These are phyloP conservation scores for Mycena belliarum DNA, from an alignment of 768 basidiomycete species.

Conservation along the genomic window DNA sequence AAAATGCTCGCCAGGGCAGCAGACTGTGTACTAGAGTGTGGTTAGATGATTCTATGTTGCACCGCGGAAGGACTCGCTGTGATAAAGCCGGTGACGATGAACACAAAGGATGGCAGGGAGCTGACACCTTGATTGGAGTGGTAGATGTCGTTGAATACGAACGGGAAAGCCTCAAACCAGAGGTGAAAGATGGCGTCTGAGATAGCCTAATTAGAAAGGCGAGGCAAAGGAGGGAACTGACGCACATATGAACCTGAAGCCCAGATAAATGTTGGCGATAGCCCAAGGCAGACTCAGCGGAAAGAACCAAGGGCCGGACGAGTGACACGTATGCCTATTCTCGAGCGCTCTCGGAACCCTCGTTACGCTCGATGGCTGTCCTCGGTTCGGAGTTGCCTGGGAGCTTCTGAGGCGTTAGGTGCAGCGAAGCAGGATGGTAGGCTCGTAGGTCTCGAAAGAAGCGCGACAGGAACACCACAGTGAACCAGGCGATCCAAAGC, in stretches of 20 bases:
- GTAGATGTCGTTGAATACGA: constrained; percentile 34
- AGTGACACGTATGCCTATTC: constrained; percentile 27
- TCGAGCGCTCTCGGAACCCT: constrained; percentile 15
- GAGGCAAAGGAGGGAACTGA: not conserved
- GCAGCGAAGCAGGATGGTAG: constrained; percentile 31
- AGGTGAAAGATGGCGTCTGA: constrained; percentile 32
- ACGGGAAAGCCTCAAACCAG: constrained; percentile 36
- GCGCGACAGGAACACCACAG: constrained; percentile 27
- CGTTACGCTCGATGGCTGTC: constrained; percentile 27
- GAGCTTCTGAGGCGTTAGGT: constrained; percentile 30
- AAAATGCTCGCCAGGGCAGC: constrained; percentile 17
- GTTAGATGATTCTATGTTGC: not conserved
- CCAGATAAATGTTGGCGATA: constrained; percentile 32
- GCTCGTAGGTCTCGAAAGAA: constrained; percentile 32
- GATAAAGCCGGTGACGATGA: constrained; percentile 20
- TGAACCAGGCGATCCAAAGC: constrained; percentile 11
- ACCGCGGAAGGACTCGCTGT: constrained; percentile 6
- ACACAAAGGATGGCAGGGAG: constrained; percentile 5
- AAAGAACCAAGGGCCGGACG: constrained; percentile 31
- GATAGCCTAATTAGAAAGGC: not conserved
- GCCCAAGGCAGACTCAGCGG: constrained; percentile 32
- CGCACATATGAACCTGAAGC: constrained; percentile 31
- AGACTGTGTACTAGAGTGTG: constrained; percentile 19
- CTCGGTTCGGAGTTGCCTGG: constrained; percentile 29
- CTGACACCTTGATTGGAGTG: constrained; percentile 27